These are phyloP conservation scores for Arctostaphylos glauca DNA, from an alignment of 148 eudicot genomes.

Conservation along the genomic window DNA sequence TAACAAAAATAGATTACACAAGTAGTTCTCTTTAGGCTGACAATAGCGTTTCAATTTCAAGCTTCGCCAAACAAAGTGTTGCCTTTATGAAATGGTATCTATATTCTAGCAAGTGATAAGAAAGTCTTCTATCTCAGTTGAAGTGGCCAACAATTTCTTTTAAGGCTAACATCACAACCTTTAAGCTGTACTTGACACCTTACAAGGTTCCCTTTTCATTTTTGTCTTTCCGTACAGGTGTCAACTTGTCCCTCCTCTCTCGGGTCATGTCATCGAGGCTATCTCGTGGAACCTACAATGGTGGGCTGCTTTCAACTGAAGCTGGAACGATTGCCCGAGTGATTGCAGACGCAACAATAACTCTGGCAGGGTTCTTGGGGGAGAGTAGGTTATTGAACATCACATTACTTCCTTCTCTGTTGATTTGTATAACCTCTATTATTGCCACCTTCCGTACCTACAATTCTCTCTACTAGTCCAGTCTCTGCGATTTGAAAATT, in stretches of 20 bases:
- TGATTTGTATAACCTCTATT: slow-evolving; percentile 72
- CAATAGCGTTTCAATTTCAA: neutral
- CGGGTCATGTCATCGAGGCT: slow-evolving; percentile 97
- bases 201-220: neutral
- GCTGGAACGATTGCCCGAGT: slow-evolving; percentile 96
- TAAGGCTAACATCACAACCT: neutral
- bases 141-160: neutral
- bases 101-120: neutral
- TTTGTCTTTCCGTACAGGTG: slow-evolving; percentile 41
- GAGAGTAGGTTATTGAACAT: slow-evolving; percentile 58
- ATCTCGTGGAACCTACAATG: slow-evolving; percentile 92
- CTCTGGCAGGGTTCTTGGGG: slow-evolving; percentile 71
- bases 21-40: neutral
- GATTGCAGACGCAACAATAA: slow-evolving; percentile 86
- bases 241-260: slow-evolving; percentile 83
- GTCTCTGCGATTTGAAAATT: neutral
- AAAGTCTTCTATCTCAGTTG: neutral
- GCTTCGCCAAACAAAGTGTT: neutral
- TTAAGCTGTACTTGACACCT: neutral
- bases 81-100: neutral
- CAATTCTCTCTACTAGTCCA: slow-evolving; percentile 62
- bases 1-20: neutral
- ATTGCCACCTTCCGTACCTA: slow-evolving; percentile 80
- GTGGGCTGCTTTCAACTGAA: slow-evolving; percentile 90
- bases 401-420: slow-evolving; percentile 75